Evolutionary conservation across 2,329 filamentous ascomycete genomes (phyloP).

Genomic region (Colletotrichum noveboracense): DNA sequence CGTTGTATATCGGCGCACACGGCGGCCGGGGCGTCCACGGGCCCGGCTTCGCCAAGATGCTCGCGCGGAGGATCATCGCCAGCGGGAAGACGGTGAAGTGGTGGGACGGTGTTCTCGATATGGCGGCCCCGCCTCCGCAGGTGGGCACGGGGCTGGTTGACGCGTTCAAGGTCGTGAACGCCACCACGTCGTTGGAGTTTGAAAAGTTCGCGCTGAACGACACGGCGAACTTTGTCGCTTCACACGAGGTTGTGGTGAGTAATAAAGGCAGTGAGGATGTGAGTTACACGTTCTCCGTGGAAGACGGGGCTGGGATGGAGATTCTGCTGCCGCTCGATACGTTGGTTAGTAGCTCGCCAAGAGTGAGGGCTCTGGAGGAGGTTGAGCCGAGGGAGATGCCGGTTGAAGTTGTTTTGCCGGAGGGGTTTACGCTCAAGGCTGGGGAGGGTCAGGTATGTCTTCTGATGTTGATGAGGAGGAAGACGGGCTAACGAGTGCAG

Average conservation of each 20-base stretch:
- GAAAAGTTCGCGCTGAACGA: conserved; percentile 49
- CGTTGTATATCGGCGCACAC: conserved; percentile 35
- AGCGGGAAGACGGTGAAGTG: conserved; percentile 29
- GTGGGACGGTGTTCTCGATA: conserved; percentile 28
- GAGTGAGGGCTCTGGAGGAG: conserved; percentile 26
- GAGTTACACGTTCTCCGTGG: conserved; percentile 34
- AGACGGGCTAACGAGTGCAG: background rate
- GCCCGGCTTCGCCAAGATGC: conserved; percentile 30
- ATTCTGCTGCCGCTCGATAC: conserved; percentile 25
- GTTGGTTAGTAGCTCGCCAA: conserved; percentile 1
- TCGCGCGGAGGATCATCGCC: conserved; percentile 34
- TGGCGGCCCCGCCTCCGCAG: conserved; percentile 35
- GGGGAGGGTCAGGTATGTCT: conserved; percentile 26
- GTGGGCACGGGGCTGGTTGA: conserved; percentile 47
- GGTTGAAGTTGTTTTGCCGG: conserved; percentile 23
- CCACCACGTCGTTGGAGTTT: conserved; percentile 39
- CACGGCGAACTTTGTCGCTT: conserved; percentile 39
- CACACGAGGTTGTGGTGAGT: conserved; percentile 32
- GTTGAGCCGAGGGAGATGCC: conserved; percentile 23
- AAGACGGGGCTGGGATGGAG: conserved; percentile 41
- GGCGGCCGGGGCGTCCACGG: conserved; percentile 36
- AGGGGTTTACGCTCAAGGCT: conserved; percentile 27
- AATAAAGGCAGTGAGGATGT: conserved; percentile 38
- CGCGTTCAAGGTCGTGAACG: conserved; percentile 44
- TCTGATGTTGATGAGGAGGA: background rate